Base-by-base conservation (phyloP, 331 rosid species). In the Telfairia occidentalis region DNA sequence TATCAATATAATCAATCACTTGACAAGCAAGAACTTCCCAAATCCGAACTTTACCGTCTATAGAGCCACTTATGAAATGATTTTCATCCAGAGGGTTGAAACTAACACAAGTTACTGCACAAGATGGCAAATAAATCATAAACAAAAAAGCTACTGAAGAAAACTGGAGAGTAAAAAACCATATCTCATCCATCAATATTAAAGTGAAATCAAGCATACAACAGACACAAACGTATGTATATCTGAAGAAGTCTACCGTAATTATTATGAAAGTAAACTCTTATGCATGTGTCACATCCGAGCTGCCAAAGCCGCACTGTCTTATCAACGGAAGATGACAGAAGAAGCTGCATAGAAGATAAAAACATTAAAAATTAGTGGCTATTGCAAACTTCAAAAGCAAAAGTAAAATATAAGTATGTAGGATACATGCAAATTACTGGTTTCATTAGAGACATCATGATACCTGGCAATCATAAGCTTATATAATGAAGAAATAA, bases 81-180 rank as follows among this genome's bases (percentile, higher is more conserved):
- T 64, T 50, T 5, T 76, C 79, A 76, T 76, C 79, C 28, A 35
- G 23, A n/a, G 79, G 79, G 43, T 76, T 76, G 49, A 76, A 76
- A 13, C 70, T 24, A 21, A 76, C 52, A 38, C 79, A 76, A 0
- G 79, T 76, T 2, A 76, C 79, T 76, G 79, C 61, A 64, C 8
- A 71, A 52, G 40, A 57, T 37, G 32, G 30, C 42, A 75, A 16
- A 40, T 24, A 40, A 34, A 73, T 52, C 5, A 50, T 42, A 53
- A 72, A 46, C 23, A 40, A n/a, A 24, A 26, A 16, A 54, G 5
- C 29, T 10, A 66, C 32, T 37, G 77, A 55, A 21, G n/a, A 30
- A 30, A 28, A 46, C 49, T 32, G 10, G 16, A 11, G 40, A 34
- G 40, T 21, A 52, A 34, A 26, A 23, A 58, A 9, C n/a, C n/a